Conservation (phyloP, 352 stramenopile genomes). For the Pythium oligandrum region DNA sequence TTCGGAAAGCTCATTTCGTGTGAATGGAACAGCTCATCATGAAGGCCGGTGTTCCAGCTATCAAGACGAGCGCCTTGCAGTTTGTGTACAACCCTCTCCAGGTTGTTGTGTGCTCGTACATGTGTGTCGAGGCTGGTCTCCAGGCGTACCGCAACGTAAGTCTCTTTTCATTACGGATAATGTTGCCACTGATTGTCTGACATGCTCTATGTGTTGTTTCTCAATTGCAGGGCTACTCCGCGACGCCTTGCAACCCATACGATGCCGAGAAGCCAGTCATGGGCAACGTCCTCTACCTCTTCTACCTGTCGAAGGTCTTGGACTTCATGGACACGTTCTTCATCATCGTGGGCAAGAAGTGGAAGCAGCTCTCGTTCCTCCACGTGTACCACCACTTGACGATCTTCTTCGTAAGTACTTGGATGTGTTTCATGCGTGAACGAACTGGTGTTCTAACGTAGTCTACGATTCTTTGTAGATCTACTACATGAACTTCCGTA, state of each 20-base stretch:
- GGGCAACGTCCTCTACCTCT: conserved; percentile 96
- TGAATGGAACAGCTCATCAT: conserved; percentile 60
- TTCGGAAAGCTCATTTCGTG: neutral
- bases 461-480: conserved; percentile 28
- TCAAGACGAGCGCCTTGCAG: conserved; percentile 84
- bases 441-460: neutral
- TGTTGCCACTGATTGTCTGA: neutral
- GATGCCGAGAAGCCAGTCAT: conserved; percentile 88
- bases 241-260: conserved; percentile 92
- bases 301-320: conserved; percentile 97
- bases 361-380: conserved; percentile 92
- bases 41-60: conserved; percentile 57
- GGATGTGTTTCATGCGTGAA: neutral
- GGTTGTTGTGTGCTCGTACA: conserved; percentile 95
- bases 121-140: conserved; percentile 93
- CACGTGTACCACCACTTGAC: conserved; percentile 95
- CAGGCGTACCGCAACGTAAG: conserved; percentile 88
- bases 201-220: conserved; percentile 5
- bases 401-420: conserved; percentile 77
- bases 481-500: conserved; percentile 91
- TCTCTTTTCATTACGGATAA: conserved; percentile 1
- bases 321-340: conserved; percentile 95
- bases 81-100: conserved; percentile 98
- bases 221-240: conserved; percentile 63
- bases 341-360: conserved; percentile 97